Percentiles rank a stretch among this genome's conserved stretches.
Evolutionary conservation across 164 flowering plant species (phyloP).

Genomic region (Brasenia schreberi): DNA sequence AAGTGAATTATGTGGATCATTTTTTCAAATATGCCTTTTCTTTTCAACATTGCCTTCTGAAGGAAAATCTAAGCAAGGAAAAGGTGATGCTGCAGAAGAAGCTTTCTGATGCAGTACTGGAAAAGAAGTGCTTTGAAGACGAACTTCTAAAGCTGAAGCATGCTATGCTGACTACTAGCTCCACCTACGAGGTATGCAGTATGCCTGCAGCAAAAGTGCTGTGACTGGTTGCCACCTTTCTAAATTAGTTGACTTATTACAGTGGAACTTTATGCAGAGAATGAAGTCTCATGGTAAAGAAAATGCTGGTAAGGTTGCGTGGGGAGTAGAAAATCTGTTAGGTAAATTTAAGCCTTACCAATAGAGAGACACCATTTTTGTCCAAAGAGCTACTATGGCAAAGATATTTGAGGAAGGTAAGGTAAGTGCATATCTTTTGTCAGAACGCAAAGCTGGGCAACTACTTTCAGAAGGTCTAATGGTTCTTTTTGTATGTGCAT

Average conservation of each 20-base stretch:
- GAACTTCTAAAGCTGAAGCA: conserved; percentile 44
- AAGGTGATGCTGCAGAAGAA: conserved; percentile 27
- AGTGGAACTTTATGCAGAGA: conserved; percentile 24
- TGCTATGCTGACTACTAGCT: conserved; percentile 30
- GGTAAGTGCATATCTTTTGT: neutral
- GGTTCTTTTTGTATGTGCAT: conserved; percentile 1
- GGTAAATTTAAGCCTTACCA: conserved; percentile 23
- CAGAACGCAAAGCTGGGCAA: neutral
- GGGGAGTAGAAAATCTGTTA: conserved; percentile 14
- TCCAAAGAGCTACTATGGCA: conserved; percentile 56
- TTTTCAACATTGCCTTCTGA: neutral
- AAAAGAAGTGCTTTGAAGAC: conserved; percentile 43
- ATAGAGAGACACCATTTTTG: conserved; percentile 27
- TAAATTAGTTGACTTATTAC: neutral
- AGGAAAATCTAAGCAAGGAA: conserved; percentile 41
- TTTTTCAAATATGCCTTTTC: neutral
- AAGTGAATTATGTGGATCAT: no score
- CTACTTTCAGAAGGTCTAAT: neutral
- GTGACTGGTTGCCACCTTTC: no score
- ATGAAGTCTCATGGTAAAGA: conserved; percentile 31
- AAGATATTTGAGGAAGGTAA: conserved; percentile 86
- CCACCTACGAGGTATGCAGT: conserved; percentile 35
- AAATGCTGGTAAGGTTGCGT: conserved; percentile 20
- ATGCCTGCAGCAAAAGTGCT: neutral
- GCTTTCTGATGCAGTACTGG: conserved; percentile 43